Conservation (phyloP, 2,329 filamentous ascomycete species). For the Ceratocystiopsis minuta region DNA sequence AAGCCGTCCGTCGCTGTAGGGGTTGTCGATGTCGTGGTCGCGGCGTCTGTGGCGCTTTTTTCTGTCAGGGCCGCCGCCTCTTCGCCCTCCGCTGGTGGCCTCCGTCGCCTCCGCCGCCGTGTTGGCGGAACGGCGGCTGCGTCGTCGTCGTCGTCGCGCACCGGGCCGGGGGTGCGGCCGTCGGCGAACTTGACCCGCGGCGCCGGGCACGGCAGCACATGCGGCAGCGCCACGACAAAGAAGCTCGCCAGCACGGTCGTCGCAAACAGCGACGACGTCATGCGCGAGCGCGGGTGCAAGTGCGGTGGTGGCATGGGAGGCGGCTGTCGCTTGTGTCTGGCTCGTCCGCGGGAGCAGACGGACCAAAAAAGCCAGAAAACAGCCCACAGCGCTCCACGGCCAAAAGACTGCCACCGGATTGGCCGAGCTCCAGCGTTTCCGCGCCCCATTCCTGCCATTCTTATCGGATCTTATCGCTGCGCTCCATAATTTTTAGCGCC, state of each 20-base stretch:
- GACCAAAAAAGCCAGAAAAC: too few species aligned
- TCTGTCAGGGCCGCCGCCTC: not conserved
- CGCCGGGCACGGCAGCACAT: conserved; percentile 79
- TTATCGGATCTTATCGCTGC: too few species aligned
- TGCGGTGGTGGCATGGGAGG: conserved; percentile 59
- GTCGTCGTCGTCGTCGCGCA: conserved; percentile 9
- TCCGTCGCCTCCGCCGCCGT: conserved; percentile 25
- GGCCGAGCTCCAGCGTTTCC: too few species aligned
- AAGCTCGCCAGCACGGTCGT: conserved; percentile 83
- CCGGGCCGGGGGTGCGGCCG: conserved; percentile 25
- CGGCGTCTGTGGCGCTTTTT: too few species aligned
- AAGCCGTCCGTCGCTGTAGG: too few species aligned
- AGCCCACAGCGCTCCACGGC: too few species aligned
- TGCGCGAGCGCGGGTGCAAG: conserved; percentile 82
- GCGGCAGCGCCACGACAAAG: conserved; percentile 78
- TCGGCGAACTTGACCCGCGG: conserved; percentile 61
- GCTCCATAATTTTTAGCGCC: too few species aligned
- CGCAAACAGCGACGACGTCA: conserved; percentile 87
- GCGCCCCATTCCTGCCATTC: too few species aligned
- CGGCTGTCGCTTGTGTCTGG: too few species aligned
- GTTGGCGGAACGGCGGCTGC: conserved; percentile 9
- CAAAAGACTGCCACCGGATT: too few species aligned
- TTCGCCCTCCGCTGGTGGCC: not conserved
- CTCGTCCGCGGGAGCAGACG: too few species aligned
- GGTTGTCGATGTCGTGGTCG: too few species aligned